phyloP scores from a whole-genome alignment of 129 eudicot genomes.

The carrot (Daucus carota) region DH1_v3.0 NC_030382.2:54127001-54127500 shows the following conservation, averaged over 20 bases:
- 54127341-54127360: background rate
- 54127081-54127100: too few relatives aligned
- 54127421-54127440: background rate
- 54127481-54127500: background rate
- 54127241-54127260: background rate
- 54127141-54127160: background rate
- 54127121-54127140: background rate
- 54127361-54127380: conserved; percentile 2
- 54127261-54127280: background rate
- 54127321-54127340: background rate
- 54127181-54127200: background rate
- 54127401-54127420: background rate
- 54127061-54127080: background rate
- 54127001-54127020: background rate
- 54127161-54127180: too few relatives aligned
- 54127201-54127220: conserved; percentile 2
- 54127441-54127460: background rate
- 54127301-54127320: background rate
- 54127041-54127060: background rate
- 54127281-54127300: background rate
- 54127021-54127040: background rate
- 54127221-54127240: conserved; percentile 25
- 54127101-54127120: too few relatives aligned
- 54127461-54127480: background rate
- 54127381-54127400: background rate